Percentiles rank a stretch among this genome's conserved stretches.
Conservation (phyloP, 805 yeast species). For the Clavispora asparagi region DNA sequence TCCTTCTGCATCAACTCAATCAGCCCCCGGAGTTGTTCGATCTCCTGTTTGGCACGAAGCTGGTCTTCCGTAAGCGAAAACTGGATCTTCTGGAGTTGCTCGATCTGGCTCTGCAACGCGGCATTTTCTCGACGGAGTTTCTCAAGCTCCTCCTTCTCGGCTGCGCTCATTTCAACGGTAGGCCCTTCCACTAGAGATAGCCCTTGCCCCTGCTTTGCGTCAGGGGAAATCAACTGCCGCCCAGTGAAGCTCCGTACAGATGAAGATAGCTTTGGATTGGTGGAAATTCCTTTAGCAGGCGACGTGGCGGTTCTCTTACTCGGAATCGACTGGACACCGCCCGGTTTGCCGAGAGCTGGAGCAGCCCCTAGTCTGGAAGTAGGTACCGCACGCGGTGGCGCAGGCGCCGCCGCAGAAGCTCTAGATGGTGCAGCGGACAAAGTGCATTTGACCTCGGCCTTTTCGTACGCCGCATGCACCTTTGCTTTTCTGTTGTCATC, state of each 20-base stretch:
- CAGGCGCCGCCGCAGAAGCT: constrained; percentile 7
- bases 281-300: constrained; percentile 49
- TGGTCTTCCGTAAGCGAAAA: constrained; percentile 22
- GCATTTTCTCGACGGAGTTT: constrained; percentile 50
- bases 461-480: constrained; percentile 53
- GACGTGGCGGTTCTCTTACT: constrained; percentile 68
- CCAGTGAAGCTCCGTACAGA: constrained; percentile 37
- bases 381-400: constrained; percentile 1
- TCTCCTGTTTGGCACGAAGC: constrained; percentile 20
- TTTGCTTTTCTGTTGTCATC: constrained; percentile 72
- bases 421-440: neutral
- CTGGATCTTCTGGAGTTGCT: constrained; percentile 18
- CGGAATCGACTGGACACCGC: constrained; percentile 37
- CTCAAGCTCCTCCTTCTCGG: constrained; percentile 44
- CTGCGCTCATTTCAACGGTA: constrained; percentile 6
- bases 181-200: constrained; percentile 1
- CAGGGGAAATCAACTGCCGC: constrained; percentile 32
- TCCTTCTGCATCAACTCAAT: constrained; percentile 45
- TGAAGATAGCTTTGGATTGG: constrained; percentile 17
- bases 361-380: constrained; percentile 4
- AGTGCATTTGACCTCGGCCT: constrained; percentile 44
- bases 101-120: constrained; percentile 31
- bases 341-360: constrained; percentile 5
- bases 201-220: constrained; percentile 7
- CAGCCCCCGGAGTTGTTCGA: constrained; percentile 19